Evolutionary conservation across 1,284 basidiomycete genomes (phyloP).

Genomic region (Pyrrhoderma noxium): DNA sequence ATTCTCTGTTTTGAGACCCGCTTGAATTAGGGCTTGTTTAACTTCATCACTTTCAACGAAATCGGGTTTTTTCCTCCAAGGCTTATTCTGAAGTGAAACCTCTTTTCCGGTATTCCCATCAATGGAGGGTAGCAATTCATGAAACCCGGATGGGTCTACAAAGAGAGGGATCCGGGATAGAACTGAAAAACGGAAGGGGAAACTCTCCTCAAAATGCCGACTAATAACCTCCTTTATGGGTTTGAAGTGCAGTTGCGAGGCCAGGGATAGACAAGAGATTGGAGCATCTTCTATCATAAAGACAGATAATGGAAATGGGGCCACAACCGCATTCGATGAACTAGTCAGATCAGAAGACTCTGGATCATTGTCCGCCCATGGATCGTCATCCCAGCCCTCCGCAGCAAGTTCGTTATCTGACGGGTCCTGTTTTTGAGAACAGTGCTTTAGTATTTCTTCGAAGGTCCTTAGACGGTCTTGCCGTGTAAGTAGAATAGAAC

Average conservation of each 20-base stretch:
- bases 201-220: slow-evolving; percentile 51
- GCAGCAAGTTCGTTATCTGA: slow-evolving; percentile 32
- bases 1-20: slow-evolving; percentile 9
- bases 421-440: no score
- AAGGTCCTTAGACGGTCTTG: slow-evolving; percentile 64
- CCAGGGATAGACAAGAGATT: slow-evolving; percentile 56
- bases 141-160: slow-evolving; percentile 53
- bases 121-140: slow-evolving; percentile 57
- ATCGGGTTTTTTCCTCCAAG: slow-evolving; percentile 47
- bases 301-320: slow-evolving; percentile 46
- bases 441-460: slow-evolving; percentile 36
- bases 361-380: slow-evolving; percentile 51
- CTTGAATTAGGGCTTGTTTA: slow-evolving; percentile 30
- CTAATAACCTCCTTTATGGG: slow-evolving; percentile 52
- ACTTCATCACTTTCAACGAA: slow-evolving; percentile 45
- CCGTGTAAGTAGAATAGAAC: slow-evolving; percentile 52
- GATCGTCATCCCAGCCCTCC: slow-evolving; percentile 73
- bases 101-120: slow-evolving; percentile 44
- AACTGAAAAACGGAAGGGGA: slow-evolving; percentile 63
- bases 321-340: slow-evolving; percentile 12
- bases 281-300: slow-evolving; percentile 60
- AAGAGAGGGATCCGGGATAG: slow-evolving; percentile 72
- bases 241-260: slow-evolving; percentile 50
- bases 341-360: slow-evolving; percentile 17
- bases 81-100: slow-evolving; percentile 23